Base-by-base conservation (phyloP, 2,329 filamentous ascomycete genomes). In the Ophiostoma sp. region DNA sequence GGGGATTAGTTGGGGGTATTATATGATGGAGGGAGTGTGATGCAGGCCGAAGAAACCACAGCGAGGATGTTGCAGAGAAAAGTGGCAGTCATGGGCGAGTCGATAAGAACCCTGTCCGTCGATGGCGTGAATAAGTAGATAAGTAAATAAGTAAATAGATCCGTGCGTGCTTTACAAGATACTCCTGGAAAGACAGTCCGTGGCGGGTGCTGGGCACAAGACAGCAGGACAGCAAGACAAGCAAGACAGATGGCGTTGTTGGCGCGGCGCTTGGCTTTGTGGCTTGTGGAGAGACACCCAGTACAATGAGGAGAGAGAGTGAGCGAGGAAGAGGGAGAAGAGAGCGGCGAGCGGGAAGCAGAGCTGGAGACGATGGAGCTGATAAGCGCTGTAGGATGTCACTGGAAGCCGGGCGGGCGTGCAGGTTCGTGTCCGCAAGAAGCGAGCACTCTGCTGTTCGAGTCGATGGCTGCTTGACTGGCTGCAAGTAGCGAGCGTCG, bases 1-100 rank as follows among this genome's bases (percentile, higher is more conserved):
- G 60, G 60, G n/a, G 60, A 63, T 38, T 60, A 42, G 60, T 63
- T 63, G 55, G 38, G 58, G 58, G 38, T 62, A 9, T 62, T 62
- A 62, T 62, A 41, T 62, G 36, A 7, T 36, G 36, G 12, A 62
- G 58, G 8, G 11, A 9, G 40, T 18, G 58, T 27, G 14, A 16
- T 49, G 45, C 1, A 27, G n/a, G 49, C 27, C 49, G 49, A 55
- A 55, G 49, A 55, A 18, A 55, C 27, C 8, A 9, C 49, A 36
- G 9, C 16, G 47, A 52, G 47, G 6, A n/a, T 52, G 18, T 18
- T 52, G 47, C 12, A 47, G 45, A 47, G 18, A 52, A 52, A 5
- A 12, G 18, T 11, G 12, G 27, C 49, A 55, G 49, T 55, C n/a
- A 55, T 55, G 49, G 27, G 27, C 27, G 27, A 55, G 11, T 9